Base-by-base conservation (phyloP, 2,329 filamentous ascomycete genomes). In the Lecanoromycetidae sp. region DNA sequence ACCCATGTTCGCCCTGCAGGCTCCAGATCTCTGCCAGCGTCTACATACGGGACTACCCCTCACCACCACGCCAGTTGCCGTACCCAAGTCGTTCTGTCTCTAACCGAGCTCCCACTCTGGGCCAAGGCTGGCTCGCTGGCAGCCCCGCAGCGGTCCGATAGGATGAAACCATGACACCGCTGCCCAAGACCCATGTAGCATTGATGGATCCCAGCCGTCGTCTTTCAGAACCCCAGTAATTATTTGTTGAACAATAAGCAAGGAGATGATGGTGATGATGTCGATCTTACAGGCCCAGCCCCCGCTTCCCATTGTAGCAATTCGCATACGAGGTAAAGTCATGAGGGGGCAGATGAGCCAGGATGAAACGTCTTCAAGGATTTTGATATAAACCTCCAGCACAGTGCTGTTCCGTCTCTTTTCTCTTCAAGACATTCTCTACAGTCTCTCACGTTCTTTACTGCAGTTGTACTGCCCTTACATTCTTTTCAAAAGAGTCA, bases 391-490 rank as follows among this genome's bases (percentile, higher is more conserved):
- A 35, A 46, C 41, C 22, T 33, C 37, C 6, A 1, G 10, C 8
- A 3, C 3, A 36, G 6, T 15, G n/a, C 2, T 12, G 12, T 15
- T 25, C 4, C 12, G 1, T 15, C 22, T 19, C 2, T 22, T 4
- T 5, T 5, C n/a, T 41, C 44, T 30, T 19, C 29, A 41, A 33
- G 15, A 35, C 20, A 29, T 29, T 39, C 13, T 40, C n/a, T 17
- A 47, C 29, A 29, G 5, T 47, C 44, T 36, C 17, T 37, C 25
- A 36, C 44, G 17, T 17, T 46, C 35, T 19, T 35, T 34, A n/a
- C 29, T 35, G 9, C 39, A 43, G 39, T 29, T 43, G 27, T 20
- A 29, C 37, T 40, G 23, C 29, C 17, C 15, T 40, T 40, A 17
- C 37, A 29, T 40, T 27, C 23, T 15, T 27, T 27, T 26, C 23